Conservation (phyloP, 345 rosid species). For the Eucalyptus polyanthemos region DNA sequence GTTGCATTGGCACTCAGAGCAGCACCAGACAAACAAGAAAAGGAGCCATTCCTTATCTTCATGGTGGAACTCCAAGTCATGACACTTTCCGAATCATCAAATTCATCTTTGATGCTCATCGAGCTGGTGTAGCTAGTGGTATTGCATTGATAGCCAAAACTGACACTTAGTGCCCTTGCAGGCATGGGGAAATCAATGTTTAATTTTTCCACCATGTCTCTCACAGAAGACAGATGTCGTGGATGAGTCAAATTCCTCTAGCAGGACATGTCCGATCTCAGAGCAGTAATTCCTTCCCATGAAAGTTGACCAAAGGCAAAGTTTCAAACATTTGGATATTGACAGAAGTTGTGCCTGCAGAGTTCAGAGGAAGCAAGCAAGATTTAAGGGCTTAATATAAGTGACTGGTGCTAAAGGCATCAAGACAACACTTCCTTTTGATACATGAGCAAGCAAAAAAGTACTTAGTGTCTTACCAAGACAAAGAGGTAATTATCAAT, state of each 20-base stretch:
- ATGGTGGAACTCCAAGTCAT: not conserved
- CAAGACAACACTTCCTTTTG: not conserved
- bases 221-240: not conserved
- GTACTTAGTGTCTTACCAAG: not conserved
- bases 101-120: not conserved
- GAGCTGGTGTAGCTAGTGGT: not conserved
- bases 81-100: not conserved
- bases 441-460: not conserved
- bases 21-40: slow-evolving; percentile 9
- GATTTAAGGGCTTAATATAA: not conserved
- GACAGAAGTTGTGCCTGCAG: slow-evolving; percentile 11
- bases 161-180: slow-evolving; percentile 1
- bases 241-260: not conserved
- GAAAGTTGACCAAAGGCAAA: slow-evolving; percentile 2
- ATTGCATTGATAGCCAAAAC: slow-evolving; percentile 6
- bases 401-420: not conserved
- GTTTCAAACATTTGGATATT: slow-evolving; percentile 3
- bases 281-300: not conserved
- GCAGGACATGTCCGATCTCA: not conserved
- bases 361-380: not conserved
- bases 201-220: not conserved
- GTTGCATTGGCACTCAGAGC: slow-evolving; percentile 9
- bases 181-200: not conserved
- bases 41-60: slow-evolving; percentile 2
- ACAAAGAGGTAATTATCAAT: not conserved